Evolutionary conservation across 2,329 filamentous ascomycete species (phyloP), one percentile per base, ranked within the genome.

Genomic region (Aphanoascus verrucosus): DNA sequence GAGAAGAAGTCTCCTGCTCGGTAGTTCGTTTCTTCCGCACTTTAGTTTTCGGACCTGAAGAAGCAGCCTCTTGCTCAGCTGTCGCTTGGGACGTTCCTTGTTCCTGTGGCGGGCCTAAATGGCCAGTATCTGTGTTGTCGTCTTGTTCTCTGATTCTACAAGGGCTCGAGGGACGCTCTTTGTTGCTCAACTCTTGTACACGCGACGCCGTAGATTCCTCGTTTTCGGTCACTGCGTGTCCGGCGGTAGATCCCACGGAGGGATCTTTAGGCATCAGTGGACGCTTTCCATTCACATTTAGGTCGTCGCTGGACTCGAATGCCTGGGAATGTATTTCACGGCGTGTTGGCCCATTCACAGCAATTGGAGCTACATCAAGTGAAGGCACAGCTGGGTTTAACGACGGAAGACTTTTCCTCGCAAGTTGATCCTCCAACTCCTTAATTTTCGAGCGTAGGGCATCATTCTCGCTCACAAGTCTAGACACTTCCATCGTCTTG

Each of bases 401-500:
- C 3, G 34, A n/a, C n/a, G 40, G 31, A 12, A 17, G 17, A 23
- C 17, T 41, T 19, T 31, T 23, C 5, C 31, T 12, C 15, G 46
- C 34, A 8, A 47, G 12, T 20, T 31, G 17, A 11, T 53, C 28
- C 34, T 47, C 49, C 23, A 48, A 9, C 6, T 53, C 19, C 11
- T 49, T 47, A 17, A 56, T 14, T 20, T 28, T 53, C 8, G 20
- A 41, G 9, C 44, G 42, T 15, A 56, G 31, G n/a, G 20, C 19
- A 14, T 17, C 50, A 49, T 56, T 56, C 19, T 56, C 55, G 9
- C 23, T 20, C 37, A 32, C 20, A 32, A 56, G 41, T 23, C 19
- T 53, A 20, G 52, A 37, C 4, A 54, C 43, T 31, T 46, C 51
- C 14, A 17, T 34, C 19, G 46, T 40, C n/a, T 54, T 56, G 11